These are phyloP conservation scores for Tolypocladium tropicale DNA, from an alignment of 2,329 filamentous ascomycete species.

Conservation along the genomic window DNA sequence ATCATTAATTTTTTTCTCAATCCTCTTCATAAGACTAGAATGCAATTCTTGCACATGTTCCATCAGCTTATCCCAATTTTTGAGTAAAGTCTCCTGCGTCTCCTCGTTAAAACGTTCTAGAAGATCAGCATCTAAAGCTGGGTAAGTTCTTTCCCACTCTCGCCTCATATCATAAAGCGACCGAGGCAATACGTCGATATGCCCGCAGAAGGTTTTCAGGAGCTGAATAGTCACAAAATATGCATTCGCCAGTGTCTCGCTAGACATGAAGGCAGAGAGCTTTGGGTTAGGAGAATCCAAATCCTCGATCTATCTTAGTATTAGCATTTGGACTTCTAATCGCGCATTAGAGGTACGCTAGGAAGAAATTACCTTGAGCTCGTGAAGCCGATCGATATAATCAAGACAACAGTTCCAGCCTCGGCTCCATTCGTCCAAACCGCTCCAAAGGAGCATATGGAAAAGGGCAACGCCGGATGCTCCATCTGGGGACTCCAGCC, in stretches of 20 bases:
- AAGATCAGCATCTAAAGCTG: background rate
- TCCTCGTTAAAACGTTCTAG: background rate
- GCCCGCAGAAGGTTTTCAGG: background rate
- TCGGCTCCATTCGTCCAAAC: background rate
- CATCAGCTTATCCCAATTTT: background rate
- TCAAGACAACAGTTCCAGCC: background rate
- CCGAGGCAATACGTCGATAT: background rate
- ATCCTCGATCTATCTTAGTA: background rate
- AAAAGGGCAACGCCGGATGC: background rate
- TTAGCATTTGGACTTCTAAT: background rate
- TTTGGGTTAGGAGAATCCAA: background rate
- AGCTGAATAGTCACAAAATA: background rate
- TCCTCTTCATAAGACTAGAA: background rate
- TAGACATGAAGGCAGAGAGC: background rate
- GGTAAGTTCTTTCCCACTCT: background rate
- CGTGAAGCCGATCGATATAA: background rate
- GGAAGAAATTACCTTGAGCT: background rate
- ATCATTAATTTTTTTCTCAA: background rate
- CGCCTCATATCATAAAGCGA: background rate
- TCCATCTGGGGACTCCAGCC: background rate
- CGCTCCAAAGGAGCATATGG: background rate
- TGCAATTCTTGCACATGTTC: background rate
- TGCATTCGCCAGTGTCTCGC: background rate
- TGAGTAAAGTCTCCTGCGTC: background rate
- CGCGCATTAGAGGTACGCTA: background rate